phyloP scores from a whole-genome alignment of 2,329 filamentous ascomycete genomes.

The Botrytis cinerea region DNA sequence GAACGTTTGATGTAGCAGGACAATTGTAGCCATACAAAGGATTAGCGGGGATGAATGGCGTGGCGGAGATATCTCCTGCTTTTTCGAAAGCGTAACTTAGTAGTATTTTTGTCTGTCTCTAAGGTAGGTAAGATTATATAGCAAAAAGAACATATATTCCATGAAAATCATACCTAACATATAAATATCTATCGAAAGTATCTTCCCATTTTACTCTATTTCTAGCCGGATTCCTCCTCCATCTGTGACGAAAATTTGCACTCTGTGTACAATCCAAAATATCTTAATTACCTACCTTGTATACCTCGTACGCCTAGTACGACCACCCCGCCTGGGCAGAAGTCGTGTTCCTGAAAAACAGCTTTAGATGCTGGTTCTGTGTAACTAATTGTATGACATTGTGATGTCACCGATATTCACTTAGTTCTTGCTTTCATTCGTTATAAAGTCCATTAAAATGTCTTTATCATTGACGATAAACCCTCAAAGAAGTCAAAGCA shows the following conservation, averaged over 20 bases:
- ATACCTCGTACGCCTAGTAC: background rate
- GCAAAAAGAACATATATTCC: background rate
- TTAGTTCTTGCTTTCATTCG: background rate
- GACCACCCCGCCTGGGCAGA: background rate
- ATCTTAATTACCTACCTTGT: background rate
- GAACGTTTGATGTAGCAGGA: background rate
- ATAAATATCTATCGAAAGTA: background rate
- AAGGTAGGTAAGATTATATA: background rate
- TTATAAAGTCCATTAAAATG: background rate
- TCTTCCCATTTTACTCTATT: background rate
- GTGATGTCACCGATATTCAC: background rate
- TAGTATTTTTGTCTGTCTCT: background rate
- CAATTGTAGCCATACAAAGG: background rate
- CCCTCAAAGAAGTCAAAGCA: background rate
- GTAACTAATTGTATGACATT: background rate
- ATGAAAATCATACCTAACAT: background rate
- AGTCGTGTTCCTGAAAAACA: background rate
- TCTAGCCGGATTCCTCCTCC: background rate
- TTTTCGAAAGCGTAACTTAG: background rate
- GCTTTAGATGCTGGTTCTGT: background rate
- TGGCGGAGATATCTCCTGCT: background rate
- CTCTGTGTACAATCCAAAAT: background rate
- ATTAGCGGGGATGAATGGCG: background rate
- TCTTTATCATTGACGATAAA: background rate
- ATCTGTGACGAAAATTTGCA: background rate